Base-by-base conservation (phyloP, 1,139 yeast genomes). In the Geotrichum cucujoidarum region DNA sequence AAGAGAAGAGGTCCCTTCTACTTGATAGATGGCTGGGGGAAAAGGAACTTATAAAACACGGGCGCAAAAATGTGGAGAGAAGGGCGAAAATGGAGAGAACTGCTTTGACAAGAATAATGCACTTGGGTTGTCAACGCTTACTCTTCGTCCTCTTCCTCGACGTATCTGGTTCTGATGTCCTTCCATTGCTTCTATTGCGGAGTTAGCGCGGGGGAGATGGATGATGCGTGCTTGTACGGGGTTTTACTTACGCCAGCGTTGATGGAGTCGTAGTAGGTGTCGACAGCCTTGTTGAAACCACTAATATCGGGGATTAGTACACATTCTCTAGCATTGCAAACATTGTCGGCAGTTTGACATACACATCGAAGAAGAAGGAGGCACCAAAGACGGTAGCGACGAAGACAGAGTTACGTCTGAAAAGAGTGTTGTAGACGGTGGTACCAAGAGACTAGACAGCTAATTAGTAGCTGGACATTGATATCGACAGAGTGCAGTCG, bases 331-430 rank as follows among this genome's bases (percentile, higher is more conserved):
- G 34, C 32, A 7, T n/a, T 13, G 14, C 6, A n/a, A 27, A 25
- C n/a, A 25, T 11, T 16, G 2, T 39, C 13, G 4, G 6, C 25
- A 4, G 21, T 34, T 17, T 4, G 24, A 61, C 69, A 47, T 59
- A 67, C 71, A 78, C 83, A 75, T 92, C 95, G 78, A 90, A 90
- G 57, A 83, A 81, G 67, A 92, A 92, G 45, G 98, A 92, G 61
- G 87, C 81, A 46, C 80, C 84, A 60, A 92, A 84, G 55, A 92
- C 76, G 57, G 95, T 75, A 57, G 89, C 90, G 57, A 92, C 95
- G 71, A 78, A 88, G 58, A 85, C 75, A 48, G 97, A 81, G 82
- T 92, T 92, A 77, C 97, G 88, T 79, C 87, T 87, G 78, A 87
- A 83, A 57, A 92, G 68, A 53, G 81, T 74, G 77, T 80, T 81